Base-by-base conservation (phyloP, 2,329 filamentous ascomycete genomes). In the Coniochaeta ligniaria region DNA sequence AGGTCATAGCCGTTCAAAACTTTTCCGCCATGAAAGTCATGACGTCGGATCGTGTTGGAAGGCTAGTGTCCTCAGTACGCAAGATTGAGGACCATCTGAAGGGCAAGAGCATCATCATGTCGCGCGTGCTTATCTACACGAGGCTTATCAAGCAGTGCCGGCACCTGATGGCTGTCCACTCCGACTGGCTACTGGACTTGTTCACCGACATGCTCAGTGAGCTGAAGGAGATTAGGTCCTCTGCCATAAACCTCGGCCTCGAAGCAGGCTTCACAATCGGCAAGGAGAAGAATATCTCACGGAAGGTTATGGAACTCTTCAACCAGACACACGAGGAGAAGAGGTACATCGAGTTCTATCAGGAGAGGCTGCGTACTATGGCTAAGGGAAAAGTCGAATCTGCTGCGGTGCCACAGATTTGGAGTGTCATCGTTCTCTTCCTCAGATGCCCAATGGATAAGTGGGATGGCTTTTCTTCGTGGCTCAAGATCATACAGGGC, bases 371-470 rank as follows among this genome's bases (percentile, higher is more conserved):
- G 59, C 83, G 82, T 60, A 78, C 80, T 12, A 91, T 95, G 86
- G 80, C 88, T 28, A 83, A 86, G 64, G 80, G 83, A 57, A 86
- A 80, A 64, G 82, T 86, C 14, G 82, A 84, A 24, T 84, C 83
- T 11, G 73, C 80, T 0, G 80, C 85, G 43, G 92, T 96, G 0
- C 93, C 95, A 6, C 90, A 92, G 65, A 91, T 98, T 24, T 98
- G 94, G 94, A 89, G 90, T 61, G 84, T 92, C 38, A 79, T 96
- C 2, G 85, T 94, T 7, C 80, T 96, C 1, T 85, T 96, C 60
- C 78, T 97, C 56, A 86, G 89, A 75, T 85, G 75, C 73, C 86
- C 72, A 65, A 80, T 78, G 69, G 85, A 77, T 65, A 87, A 71
- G 76, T 98, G 94, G 90, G 80, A 87, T 35, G 84, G 89, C 68